Percentiles rank a stretch among this genome's conserved stretches.
phyloP scores from a whole-genome alignment of 768 basidiomycete genomes.

The Amylocystis lapponica region DNA sequence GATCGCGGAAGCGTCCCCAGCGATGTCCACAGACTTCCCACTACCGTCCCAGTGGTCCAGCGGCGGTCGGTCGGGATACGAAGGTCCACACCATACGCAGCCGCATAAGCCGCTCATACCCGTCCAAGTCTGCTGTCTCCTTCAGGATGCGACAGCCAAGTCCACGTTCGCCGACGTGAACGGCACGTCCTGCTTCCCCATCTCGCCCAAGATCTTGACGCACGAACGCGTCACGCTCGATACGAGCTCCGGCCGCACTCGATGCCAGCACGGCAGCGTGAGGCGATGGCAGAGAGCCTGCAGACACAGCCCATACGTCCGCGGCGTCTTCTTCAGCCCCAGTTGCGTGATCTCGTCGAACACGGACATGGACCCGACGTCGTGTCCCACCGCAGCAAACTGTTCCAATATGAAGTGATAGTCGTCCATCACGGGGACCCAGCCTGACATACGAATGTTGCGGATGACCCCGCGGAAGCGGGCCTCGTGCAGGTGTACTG shows the following conservation, averaged over 20 bases:
- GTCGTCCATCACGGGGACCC: slow-evolving; percentile 46
- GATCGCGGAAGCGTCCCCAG: background rate
- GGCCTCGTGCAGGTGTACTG: slow-evolving; percentile 60
- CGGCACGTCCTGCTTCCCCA: slow-evolving; percentile 42
- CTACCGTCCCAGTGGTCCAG: slow-evolving; percentile 35
- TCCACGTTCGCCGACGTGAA: slow-evolving; percentile 62
- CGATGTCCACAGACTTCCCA: background rate
- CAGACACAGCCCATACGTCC: slow-evolving; percentile 59
- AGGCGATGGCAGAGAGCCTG: slow-evolving; percentile 68
- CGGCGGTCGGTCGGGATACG: slow-evolving; percentile 64
- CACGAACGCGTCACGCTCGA: slow-evolving; percentile 43
- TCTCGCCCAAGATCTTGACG: slow-evolving; percentile 48
- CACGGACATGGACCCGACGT: slow-evolving; percentile 51
- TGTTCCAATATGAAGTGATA: slow-evolving; percentile 72
- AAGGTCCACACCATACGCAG: slow-evolving; percentile 74
- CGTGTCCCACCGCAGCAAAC: slow-evolving; percentile 72
- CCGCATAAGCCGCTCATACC: slow-evolving; percentile 56
- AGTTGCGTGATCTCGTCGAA: slow-evolving; percentile 49
- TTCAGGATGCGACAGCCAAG: slow-evolving; percentile 64
- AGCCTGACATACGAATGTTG: slow-evolving; percentile 57
- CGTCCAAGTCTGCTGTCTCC: slow-evolving; percentile 49
- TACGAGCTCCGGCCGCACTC: slow-evolving; percentile 30
- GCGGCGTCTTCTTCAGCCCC: slow-evolving; percentile 42
- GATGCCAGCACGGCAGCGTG: slow-evolving; percentile 45
- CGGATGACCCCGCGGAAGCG: slow-evolving; percentile 64